Percentiles rank a stretch among this genome's conserved stretches.
These are phyloP conservation scores for Platanthera guangdongensis DNA, from an alignment of 106 monocot genomes.

Conservation along the genomic window DNA sequence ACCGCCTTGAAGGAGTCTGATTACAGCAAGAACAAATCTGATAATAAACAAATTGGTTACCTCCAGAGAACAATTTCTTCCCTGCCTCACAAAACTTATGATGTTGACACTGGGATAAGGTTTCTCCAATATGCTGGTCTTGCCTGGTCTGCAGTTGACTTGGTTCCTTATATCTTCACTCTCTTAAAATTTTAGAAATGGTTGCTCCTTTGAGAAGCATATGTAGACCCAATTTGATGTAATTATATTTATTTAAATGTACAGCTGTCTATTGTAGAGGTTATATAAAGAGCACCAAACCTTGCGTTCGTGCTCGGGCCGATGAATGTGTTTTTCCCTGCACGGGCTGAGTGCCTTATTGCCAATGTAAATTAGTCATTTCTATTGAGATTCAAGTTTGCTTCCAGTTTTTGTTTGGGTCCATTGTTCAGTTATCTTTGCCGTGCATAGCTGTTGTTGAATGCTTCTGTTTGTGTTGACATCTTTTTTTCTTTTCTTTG, in stretches of 20 bases:
- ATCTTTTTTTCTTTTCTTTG: not conserved
- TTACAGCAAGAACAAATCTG: conserved; percentile 23
- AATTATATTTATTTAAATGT: not conserved
- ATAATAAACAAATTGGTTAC: conserved; percentile 31
- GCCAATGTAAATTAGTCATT: not conserved
- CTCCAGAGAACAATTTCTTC: conserved; percentile 41
- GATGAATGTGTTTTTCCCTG: too few species aligned
- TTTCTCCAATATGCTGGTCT: conserved; percentile 85
- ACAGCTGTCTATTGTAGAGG: too few species aligned
- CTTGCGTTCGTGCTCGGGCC: too few species aligned
- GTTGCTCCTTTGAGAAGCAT: not conserved
- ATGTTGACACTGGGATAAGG: conserved; percentile 81
- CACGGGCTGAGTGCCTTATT: too few species aligned
- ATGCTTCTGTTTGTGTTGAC: too few species aligned
- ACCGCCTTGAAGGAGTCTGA: conserved; percentile 47
- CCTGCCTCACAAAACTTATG: conserved; percentile 43
- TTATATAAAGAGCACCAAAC: too few species aligned
- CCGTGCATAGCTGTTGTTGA: not conserved
- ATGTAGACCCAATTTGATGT: conserved; percentile 1
- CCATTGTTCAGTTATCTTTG: not conserved
- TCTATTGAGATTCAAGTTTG: not conserved
- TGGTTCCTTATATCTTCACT: conserved; percentile 67
- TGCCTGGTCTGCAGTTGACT: conserved; percentile 76
- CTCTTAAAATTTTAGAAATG: conserved; percentile 37
- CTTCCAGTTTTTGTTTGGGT: not conserved